Conservation (phyloP, 2,329 filamentous ascomycete genomes). For the Herpotrichia juniperi region DNA sequence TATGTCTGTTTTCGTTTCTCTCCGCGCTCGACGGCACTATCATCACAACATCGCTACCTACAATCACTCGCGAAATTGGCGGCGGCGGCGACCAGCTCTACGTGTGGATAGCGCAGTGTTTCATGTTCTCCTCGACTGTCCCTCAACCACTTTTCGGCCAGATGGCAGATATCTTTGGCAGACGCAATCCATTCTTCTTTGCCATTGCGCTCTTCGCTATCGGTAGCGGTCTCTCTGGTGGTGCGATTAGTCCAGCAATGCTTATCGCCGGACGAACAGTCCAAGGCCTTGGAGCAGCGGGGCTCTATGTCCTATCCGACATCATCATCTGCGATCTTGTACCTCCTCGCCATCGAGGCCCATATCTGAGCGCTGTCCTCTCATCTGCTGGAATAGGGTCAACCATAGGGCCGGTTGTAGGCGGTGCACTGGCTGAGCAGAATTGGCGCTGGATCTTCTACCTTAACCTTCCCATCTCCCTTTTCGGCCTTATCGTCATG, state of each 20-base stretch:
- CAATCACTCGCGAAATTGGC: slow-evolving; percentile 38
- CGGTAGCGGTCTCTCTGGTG: slow-evolving; percentile 59
- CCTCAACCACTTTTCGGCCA: slow-evolving; percentile 59
- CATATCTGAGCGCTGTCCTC: slow-evolving; percentile 49
- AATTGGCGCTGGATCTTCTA: slow-evolving; percentile 53
- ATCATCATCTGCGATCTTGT: slow-evolving; percentile 55
- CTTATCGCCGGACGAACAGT: slow-evolving; percentile 61
- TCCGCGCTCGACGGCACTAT: slow-evolving; percentile 32
- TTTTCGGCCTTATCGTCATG: slow-evolving; percentile 18
- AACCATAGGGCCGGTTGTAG: slow-evolving; percentile 52
- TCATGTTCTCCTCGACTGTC: slow-evolving; percentile 42
- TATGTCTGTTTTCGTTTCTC: slow-evolving; percentile 6
- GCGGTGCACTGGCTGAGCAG: not conserved
- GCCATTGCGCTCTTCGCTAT: slow-evolving; percentile 55
- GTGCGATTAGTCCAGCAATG: slow-evolving; percentile 49
- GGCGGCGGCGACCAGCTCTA: slow-evolving; percentile 49
- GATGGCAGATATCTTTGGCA: slow-evolving; percentile 57
- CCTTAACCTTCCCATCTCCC: slow-evolving; percentile 28
- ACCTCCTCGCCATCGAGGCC: slow-evolving; percentile 44
- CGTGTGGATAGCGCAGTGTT: slow-evolving; percentile 44
- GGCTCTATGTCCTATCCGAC: slow-evolving; percentile 48
- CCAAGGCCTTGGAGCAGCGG: slow-evolving; percentile 57
- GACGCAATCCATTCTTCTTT: slow-evolving; percentile 41
- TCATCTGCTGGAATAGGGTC: slow-evolving; percentile 51
- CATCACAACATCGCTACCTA: slow-evolving; percentile 44